Evolutionary conservation across 192 early-diverging fungal species (phyloP), one percentile per base, ranked within the genome.

Genomic region (Linnemannia zychae): DNA sequence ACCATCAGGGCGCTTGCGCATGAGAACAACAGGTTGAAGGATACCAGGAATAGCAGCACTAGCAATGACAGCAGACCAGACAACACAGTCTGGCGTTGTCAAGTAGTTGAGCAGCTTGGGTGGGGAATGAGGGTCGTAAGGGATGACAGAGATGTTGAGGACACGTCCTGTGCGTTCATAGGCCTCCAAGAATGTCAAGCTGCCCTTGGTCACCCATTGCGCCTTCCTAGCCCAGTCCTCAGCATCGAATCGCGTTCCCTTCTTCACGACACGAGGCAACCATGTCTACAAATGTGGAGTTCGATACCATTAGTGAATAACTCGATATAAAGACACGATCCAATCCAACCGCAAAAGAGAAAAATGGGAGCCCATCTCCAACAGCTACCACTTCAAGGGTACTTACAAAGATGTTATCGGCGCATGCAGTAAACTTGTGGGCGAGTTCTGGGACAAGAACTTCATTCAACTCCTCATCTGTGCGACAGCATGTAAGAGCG

Each of bases 111-210:
- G 87, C 47, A 97, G 80, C 87, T 97, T 96, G 24, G 94, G 92
- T 65, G 94, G 93, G 22, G 94, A 92, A 76, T 94, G 92, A 5
- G 92, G 88, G 76, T 96, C 95, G 67, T 90, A 92, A 0, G 95
- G 91, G 28, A 95, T 92, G 31, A 96, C 95, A 11, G 96, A 92
- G 53, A 98, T 94, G 88, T 96, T 97, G 36, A 98, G 92, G 17
- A 97, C 91, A 67, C 95, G 90, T 15, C 98, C 98, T 0, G 98
- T 98, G 67, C 93, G 84, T 72, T 93, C 91, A 87, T 96, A 97
- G 0, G 98, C 98, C 88, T 99, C 98, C 57, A 91, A 77, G 77
- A 99, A 99, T 1, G 98, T 99, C 81, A 96, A 79, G 24, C 93
- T 92, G 13, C 96, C 96, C 72, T 90, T 91, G 16, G 92, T 93